Base-by-base conservation (phyloP, 495 filamentous ascomycete genomes). In the Penicillium subrubescens region DNA sequence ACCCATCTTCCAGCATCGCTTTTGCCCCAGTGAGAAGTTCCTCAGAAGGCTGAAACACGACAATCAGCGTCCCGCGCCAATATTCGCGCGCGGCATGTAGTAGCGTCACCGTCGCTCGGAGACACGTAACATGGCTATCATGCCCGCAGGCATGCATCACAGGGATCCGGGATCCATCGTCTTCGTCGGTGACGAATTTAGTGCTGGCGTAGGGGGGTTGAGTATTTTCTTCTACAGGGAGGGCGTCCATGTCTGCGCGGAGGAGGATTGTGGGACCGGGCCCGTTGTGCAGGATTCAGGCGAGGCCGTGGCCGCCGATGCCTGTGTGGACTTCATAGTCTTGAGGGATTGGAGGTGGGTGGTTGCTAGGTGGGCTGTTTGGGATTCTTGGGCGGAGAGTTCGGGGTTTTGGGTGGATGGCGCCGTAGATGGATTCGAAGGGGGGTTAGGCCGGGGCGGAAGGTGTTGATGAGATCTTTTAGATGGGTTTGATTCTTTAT, bases 111-210 rank as follows among this genome's bases (percentile, higher is more conserved):
- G 81, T 78, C 2, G 79, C 86, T 46, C 89, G 73, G 15, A 89
- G 72, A 17, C 67, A 69, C 0, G 82, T 73, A 12, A 88, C 78
- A 67, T 91, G 87, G 65, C 86, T 82, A 64, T 91, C 88, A 62
- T 91, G 88, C 1, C 88, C 88, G 71, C 87, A 89, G 34, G 88
- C 86, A 70, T 90, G 88, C 87, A 89, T 89, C 1, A 88, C 85
- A 0, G 85, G 83, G 48, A 79, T 77, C 50, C 75, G 72, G 0
- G 68, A 59, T 3, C 86, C 87, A 23, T 83, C 87, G 21, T 83
- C 73, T 6, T 63, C 63, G 64, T 83, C 77, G 54, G 79, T 79
- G 7, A 71, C 66, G 62, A 75, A 77, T 8, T 64, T 63, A 19
- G 66, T 76, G 69, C 84, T 88, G 0, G 85, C 82, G 66, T 89